Base-by-base conservation (phyloP, 768 basidiomycete species). In the Russula brevipes region DNA sequence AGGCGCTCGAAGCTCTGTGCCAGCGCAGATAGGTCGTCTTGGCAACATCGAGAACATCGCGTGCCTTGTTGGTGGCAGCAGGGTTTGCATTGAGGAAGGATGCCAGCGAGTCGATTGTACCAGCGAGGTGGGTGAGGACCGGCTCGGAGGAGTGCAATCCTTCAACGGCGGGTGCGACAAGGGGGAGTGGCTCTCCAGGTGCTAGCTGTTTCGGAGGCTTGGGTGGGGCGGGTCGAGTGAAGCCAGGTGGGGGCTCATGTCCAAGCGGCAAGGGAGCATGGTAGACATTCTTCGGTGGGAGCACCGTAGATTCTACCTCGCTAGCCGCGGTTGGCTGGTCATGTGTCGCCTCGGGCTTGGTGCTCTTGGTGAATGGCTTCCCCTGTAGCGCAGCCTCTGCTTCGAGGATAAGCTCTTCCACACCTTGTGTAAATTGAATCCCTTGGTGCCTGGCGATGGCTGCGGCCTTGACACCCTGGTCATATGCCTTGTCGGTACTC, bases 191-290 rank as follows among this genome's bases (percentile, higher is more conserved):
- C 4, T 73, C 69, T n/a, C 59, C 64, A 0, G 75, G 73, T n/a
- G 71, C 71, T 61, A 76, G 69, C 6, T 70, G 60, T 12, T 68
- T 66, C 33, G 67, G 65, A 19, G 76, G 73, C 71, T 85, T 83
- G 36, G 81, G 75, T 19, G 85, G 79, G 24, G 77, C 67, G 12
- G 89, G 85, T 44, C 85, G 81, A 60, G 81, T 78, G 73, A 85
- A 98, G 19, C 96, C 96, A 30, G 92, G 92, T 39, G 96, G 95
- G 10, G 89, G 92, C 73, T 98, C 94, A 72, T 91, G 92, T 12
- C 94, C 96, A 55, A 99, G 75, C n/a, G 96, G 97, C 30, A 98
- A 79, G 6, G 88, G 87, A 17, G 76, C 81, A 50, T 77, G 74
- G 71, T 96, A 96, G 19, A 88, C 76, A 50, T 76, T 76, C 35